A percentile compares a stretch with the other conserved stretches of the same genome.
phyloP scores from a whole-genome alignment of 331 rosid species.

The Malus hybrid region DNA sequence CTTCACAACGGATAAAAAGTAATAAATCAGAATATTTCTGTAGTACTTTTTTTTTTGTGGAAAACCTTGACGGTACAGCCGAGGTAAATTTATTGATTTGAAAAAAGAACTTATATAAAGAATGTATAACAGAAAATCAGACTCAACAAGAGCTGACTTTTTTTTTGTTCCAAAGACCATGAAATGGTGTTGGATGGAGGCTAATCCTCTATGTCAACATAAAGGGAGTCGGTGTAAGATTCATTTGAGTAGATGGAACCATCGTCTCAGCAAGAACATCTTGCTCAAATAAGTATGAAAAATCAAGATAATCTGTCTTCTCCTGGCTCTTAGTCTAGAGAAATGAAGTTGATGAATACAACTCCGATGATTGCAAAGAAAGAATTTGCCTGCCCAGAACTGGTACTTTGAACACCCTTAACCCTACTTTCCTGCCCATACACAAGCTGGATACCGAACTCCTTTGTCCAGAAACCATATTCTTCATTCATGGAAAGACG shows the following conservation, averaged over 20 bases:
- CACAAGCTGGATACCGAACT: background rate
- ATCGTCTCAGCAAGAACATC: background rate
- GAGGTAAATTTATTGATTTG: too few species aligned
- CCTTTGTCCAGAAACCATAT: background rate
- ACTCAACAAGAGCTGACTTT: background rate
- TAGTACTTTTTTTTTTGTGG: too few species aligned
- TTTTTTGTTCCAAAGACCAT: background rate
- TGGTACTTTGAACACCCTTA: background rate
- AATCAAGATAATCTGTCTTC: background rate
- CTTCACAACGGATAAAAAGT: too few species aligned
- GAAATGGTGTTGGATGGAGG: background rate
- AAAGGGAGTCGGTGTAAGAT: background rate
- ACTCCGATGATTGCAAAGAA: background rate
- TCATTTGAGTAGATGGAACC: background rate
- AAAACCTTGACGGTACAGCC: too few species aligned
- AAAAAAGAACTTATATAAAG: background rate
- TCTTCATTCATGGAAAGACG: background rate
- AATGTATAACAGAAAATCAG: background rate
- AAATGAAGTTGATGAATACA: background rate
- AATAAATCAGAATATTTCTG: too few species aligned
- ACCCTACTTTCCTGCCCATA: background rate
- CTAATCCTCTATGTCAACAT: background rate
- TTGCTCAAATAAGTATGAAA: background rate
- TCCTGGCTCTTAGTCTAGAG: background rate
- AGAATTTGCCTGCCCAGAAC: background rate